These are phyloP conservation scores for Ceratocystis albifundus DNA, from an alignment of 2,329 filamentous ascomycete genomes.

Conservation along the genomic window DNA sequence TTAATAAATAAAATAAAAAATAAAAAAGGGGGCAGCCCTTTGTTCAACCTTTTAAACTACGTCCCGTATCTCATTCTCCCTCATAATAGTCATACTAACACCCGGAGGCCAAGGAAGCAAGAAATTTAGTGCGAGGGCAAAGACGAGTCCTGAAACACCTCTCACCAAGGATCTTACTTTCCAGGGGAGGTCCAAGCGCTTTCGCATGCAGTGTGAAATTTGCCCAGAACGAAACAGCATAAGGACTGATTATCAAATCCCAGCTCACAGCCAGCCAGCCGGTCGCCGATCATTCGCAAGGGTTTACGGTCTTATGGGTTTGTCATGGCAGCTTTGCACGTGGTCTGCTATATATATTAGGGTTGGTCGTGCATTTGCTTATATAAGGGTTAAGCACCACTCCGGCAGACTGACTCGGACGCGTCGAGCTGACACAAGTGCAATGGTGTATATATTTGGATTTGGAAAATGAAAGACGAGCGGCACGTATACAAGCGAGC, in stretches of 20 bases:
- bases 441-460: too few species aligned
- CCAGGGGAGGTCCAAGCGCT: neutral
- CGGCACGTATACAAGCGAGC: too few species aligned
- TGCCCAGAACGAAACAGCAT: neutral
- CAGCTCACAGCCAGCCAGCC: neutral
- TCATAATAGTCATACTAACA: neutral
- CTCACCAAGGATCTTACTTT: neutral
- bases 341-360: neutral
- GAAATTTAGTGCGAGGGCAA: neutral
- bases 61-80: neutral
- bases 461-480: too few species aligned
- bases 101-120: neutral
- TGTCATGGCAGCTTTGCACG: neutral
- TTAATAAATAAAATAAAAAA: neutral
- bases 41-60: neutral
- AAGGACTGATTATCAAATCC: neutral
- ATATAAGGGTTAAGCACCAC: neutral
- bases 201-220: too few species aligned
- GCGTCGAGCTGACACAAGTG: too few species aligned
- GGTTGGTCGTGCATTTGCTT: neutral
- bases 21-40: neutral
- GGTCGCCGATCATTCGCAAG: neutral
- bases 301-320: neutral
- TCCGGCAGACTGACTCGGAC: too few species aligned
- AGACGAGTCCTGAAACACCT: conserved; percentile 3